Evolutionary conservation across 768 basidiomycete genomes (phyloP), one percentile per base, ranked within the genome.

Genomic region (Boletus tylopilopsis): DNA sequence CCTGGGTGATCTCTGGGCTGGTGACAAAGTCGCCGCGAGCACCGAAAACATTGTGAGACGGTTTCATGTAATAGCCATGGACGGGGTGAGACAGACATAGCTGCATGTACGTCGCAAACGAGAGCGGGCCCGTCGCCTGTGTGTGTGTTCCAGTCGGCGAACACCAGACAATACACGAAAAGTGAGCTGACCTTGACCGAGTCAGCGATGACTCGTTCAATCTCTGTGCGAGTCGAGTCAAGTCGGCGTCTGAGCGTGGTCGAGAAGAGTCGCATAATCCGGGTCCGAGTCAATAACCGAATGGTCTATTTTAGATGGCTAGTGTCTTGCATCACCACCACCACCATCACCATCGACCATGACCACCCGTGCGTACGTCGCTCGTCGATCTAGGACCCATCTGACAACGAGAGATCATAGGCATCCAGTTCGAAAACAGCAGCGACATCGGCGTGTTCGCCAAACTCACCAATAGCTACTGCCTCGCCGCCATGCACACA

Each of bases 401-500:
- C 33, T 30, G 29, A 30, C 29, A 6, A 13, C 12, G 4, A 10
- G 29, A 48, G n/a, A n/a, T n/a, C n/a, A n/a, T 64, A 93, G 90
- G 92, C 68, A 74, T 90, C 56, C 90, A 93, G 75, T 94, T 93
- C 66, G 91, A 94, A 75, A 94, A 94, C 74, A 87, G 81, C 74
- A 87, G 85, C 72, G 94, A 98, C 64, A 81, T 99, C 61, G 95
- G 95, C 61, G 95, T 99, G 37, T 99, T 98, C 73, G 77, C 93
- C 63, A 96, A 96, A 73, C 80, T 98, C 64, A 97, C 95, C 64
- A 98, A 99, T 78, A 90, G 85, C 64, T 99, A 96, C 80, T 97
- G 95, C 73, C 84, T 99, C 41, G 82, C 81, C 62, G 92, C 94
- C 55, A 81, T 97, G 65, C 87, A 93, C 68, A 89, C 94, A 69